A percentile compares a stretch with the other conserved stretches of the same genome.
Conservation (phyloP, 805 yeast species). For the Alloascoidea hylecoeti region DNA sequence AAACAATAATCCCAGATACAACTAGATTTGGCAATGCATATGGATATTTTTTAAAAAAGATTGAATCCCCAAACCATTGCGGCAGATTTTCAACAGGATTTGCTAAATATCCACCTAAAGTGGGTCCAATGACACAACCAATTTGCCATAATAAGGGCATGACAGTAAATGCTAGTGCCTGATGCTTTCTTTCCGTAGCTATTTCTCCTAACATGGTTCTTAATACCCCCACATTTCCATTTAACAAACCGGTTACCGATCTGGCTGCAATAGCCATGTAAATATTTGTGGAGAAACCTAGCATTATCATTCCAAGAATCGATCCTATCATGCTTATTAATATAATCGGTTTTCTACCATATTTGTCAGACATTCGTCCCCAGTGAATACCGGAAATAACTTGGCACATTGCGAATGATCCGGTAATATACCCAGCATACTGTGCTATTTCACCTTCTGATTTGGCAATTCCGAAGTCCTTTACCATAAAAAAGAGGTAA, state of each 20-base stretch:
- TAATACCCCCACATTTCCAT: constrained; percentile 51
- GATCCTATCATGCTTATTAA: constrained; percentile 39
- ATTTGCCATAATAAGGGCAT: constrained; percentile 49
- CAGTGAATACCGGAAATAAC: constrained; percentile 43
- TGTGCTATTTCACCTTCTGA: constrained; percentile 36
- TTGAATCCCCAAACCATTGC: constrained; percentile 4
- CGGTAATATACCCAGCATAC: constrained; percentile 48
- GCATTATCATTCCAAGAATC: constrained; percentile 25
- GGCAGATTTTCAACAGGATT: constrained; percentile 23
- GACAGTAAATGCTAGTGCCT: constrained; percentile 47
- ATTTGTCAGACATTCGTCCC: constrained; percentile 39
- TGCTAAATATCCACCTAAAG: constrained; percentile 40
- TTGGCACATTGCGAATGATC: constrained; percentile 47
- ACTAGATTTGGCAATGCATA: constrained; percentile 40
- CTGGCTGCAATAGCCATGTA: constrained; percentile 40
- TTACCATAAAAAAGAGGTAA: constrained; percentile 47
- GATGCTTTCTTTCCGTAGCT: constrained; percentile 40
- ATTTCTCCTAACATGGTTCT: constrained; percentile 50
- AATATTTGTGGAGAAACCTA: constrained; percentile 41
- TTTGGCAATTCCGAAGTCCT: constrained; percentile 37
- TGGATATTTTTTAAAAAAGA: constrained; percentile 23
- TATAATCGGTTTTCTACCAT: constrained; percentile 43
- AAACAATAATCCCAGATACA: constrained; percentile 22
- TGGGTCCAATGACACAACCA: constrained; percentile 48
- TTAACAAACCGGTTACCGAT: constrained; percentile 37